Evolutionary conservation across 2,329 filamentous ascomycete genomes (phyloP), one percentile per base, ranked within the genome.

Genomic region (Periconia digitata): DNA sequence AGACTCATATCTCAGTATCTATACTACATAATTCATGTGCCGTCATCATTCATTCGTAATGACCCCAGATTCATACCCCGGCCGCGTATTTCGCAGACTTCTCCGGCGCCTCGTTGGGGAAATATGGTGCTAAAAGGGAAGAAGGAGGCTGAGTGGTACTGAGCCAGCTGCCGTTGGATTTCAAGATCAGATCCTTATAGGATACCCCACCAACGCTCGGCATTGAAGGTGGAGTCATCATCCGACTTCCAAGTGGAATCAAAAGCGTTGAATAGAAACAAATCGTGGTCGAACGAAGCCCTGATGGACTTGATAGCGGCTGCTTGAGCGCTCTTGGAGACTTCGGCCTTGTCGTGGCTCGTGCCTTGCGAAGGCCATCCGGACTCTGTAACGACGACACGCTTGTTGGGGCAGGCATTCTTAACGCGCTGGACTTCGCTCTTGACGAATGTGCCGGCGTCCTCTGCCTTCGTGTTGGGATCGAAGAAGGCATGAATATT

Each of bases 401-500:
- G 77, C 71, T 90, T 86, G 55, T 74, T 73, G 8, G 53, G 55
- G 43, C 79, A 82, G 3, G 74, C 75, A 3, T 69, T 58, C 16
- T 73, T 73, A 49, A 85, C 74, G 6, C 59, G 67, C 22, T 74
- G 63, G 6, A 76, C 79, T 54, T 85, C 83, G 21, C 76, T 74
- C 34, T 76, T 69, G 34, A 91, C 81, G 70, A 90, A 95, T 0
- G 68, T 58, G 3, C 90, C 90, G 2, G 90, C 84, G 24, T 82
- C 71, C 1, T 74, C 71, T 1, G 89, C 81, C 2, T 71, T 68
- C 21, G 81, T 80, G 40, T 80, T 82, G 3, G 77, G 71, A 59
- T 95, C 87, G 70, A 94, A 95, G 79, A 91, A 95, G 12, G 90
- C 82, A 70, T 95, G 90, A 56, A 85, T 83, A 72, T 96, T 95